phyloP scores from a whole-genome alignment of 2,329 filamentous ascomycete genomes.

The Verticillium klebahnii region DNA sequence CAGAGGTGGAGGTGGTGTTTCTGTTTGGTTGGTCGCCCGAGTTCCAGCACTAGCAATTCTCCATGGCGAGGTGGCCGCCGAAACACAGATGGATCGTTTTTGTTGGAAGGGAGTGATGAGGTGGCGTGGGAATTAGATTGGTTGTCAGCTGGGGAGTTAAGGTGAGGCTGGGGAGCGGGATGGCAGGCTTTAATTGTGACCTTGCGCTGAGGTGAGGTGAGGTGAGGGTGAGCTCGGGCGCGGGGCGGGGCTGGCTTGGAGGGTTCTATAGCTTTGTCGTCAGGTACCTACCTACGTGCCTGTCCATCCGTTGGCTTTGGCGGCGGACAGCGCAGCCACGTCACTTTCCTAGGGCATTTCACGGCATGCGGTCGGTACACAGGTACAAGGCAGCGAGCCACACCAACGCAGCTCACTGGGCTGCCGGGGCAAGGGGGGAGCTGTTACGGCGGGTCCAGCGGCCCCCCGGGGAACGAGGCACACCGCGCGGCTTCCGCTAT shows the following conservation, averaged over 20 bases:
- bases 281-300: background rate
- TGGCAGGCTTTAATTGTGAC: background rate
- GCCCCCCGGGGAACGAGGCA: background rate
- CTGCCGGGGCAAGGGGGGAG: background rate
- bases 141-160: background rate
- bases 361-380: background rate
- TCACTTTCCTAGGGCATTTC: background rate
- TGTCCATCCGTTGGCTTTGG: no score
- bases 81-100: background rate
- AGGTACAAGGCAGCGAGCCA: background rate
- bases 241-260: background rate
- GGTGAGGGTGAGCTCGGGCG: background rate
- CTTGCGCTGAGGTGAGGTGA: background rate
- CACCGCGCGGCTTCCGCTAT: background rate
- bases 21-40: background rate
- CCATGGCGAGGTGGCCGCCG: slow-evolving; percentile 1
- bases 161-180: background rate
- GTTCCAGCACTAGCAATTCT: background rate
- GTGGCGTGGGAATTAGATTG: background rate
- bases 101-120: background rate
- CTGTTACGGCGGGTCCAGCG: background rate
- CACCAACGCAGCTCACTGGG: no score
- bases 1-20: background rate
- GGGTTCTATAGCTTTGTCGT: background rate
- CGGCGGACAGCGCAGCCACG: no score